Base-by-base conservation (phyloP, 305 asterid species). In the Fraxinus ornus region DNA sequence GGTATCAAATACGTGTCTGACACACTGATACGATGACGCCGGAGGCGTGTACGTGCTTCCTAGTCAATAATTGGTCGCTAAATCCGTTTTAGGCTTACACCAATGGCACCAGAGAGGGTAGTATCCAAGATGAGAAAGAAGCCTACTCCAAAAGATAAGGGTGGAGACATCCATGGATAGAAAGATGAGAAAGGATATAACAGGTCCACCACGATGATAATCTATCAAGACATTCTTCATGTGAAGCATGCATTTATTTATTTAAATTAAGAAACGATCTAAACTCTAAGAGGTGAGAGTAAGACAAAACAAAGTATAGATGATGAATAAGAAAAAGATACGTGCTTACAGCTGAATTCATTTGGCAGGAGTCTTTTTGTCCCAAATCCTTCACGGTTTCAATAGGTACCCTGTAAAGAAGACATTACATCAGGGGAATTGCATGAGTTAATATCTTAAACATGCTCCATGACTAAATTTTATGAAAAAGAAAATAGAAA, bases 341-440 rank as follows among this genome's bases (percentile, higher is more conserved):
- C 78, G 71, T 21, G 81, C 92, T 85, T 92, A 93, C 94, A 64
- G 72, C 80, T 72, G 87, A 86, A 79, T 79, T 85, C 49, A 60
- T 52, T 47, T 79, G 68, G 24, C 55, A 64, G 26, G 83, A 75
- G 81, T 85, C 88, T 81, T 86, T 85, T 87, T 79, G 30, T 26
- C 55, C 80, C 26, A 81, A 79, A 77, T 83, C 86, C 89, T 85
- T 88, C 41, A 76, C 87, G 74, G 87, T 90, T 79, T 81, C 88
- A 80, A 86, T 76, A 12, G 89, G 89, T 21, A 78, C 30, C 88
- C 97, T 93, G 93, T 79, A 66, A 57, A 84, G 81, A 79, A 71
- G 52, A 86, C 13, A 72, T 39, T 17, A 86, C 37, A 76, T 49
- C 79, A 64, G 88, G 82, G 6, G n/a, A 28, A 77, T 52, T 52